A percentile compares a stretch with the other conserved stretches of the same genome.
Conservation (phyloP, 331 rosid species). For the Pyrus hybrid region DNA sequence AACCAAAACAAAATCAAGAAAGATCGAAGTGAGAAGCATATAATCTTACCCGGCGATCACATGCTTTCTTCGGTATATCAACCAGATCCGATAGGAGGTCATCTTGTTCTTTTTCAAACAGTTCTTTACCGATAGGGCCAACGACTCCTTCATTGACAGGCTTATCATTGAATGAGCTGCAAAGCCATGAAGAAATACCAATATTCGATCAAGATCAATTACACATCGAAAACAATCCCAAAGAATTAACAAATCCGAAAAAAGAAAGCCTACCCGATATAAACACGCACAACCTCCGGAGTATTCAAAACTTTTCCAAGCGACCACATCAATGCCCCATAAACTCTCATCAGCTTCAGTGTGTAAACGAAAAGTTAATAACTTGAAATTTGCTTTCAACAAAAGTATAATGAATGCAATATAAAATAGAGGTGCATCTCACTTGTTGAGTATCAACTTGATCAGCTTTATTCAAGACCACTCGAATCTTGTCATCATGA, state of each 20-base stretch:
- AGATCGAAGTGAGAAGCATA: background rate
- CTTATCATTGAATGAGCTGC: slow-evolving; percentile 65
- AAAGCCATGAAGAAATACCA: background rate
- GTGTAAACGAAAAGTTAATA: background rate
- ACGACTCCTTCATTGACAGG: slow-evolving; percentile 8
- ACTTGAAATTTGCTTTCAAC: background rate
- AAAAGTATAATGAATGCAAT: background rate
- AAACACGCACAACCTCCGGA: slow-evolving; percentile 87
- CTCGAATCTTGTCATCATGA: slow-evolving; percentile 93
- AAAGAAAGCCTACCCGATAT: slow-evolving; percentile 59
- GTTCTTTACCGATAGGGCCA: slow-evolving; percentile 65
- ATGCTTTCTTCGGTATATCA: slow-evolving; percentile 89
- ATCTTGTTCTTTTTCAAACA: slow-evolving; percentile 82
- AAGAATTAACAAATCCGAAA: background rate
- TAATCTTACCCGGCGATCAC: slow-evolving; percentile 74
- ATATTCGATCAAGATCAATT: background rate
- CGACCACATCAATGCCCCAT: slow-evolving; percentile 99
- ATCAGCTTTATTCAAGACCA: slow-evolving; percentile 91
- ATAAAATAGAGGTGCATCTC: slow-evolving; percentile 4
- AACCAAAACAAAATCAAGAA: background rate
- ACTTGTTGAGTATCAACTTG: slow-evolving; percentile 98
- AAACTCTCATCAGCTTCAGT: slow-evolving; percentile 86
- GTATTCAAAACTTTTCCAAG: slow-evolving; percentile 81
- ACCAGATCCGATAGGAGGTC: slow-evolving; percentile 65
- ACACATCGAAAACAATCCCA: background rate